Evolutionary conservation across 768 basidiomycete genomes (phyloP), one percentile per base, ranked within the genome.

Genomic region (Asterophora parasitica): DNA sequence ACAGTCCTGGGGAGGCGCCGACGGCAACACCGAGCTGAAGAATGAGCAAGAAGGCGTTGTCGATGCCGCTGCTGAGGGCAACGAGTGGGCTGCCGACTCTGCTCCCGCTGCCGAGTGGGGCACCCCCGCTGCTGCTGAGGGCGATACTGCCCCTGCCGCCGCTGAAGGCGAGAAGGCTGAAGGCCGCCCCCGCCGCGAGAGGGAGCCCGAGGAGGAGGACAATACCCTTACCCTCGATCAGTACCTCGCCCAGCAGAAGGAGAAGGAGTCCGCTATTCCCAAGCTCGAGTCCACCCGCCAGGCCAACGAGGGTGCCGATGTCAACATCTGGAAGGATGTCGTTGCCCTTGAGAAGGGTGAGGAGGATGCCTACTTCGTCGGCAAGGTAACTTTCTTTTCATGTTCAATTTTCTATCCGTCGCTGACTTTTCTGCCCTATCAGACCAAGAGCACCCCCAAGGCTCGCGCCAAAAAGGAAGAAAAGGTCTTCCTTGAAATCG

Each of bases 1-100:
- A 65, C 88, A 92, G 63, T 86, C 85, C 56, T 98, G 95, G 95
- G 95, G 95, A 55, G 90, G 88, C 34, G 91, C 93, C 54, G 89
- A 93, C 58, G 92, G 88, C 58, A 77, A 73, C 57, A 66, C 86
- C 32, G 95, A 97, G 69, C 77, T 91, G 61, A 84, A 85, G 70
- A 77, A 75, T 28, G 94, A 97, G 65, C 69, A 81, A 50, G 84
- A 79, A 23, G 95, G 86, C 45, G 77, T 69, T 39, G 73, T 65
- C 55, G 92, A 95, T 61, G 89, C 83, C 33, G 73, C 70, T 17
- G 75, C 65, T 17, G 87, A 88, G 61, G 69, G 63, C 26, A 60
- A 64, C 52, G 65, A 65, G 64, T 55, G 90, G 92, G 66, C 66
- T 30, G 54, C 65, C 27, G 69, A 66, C 46, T 77, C 83, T 51